A percentile compares a stretch with the other conserved stretches of the same genome.
Evolutionary conservation across 345 rosid genomes (phyloP).

Genomic region (Pseudoturritis turrita): DNA sequence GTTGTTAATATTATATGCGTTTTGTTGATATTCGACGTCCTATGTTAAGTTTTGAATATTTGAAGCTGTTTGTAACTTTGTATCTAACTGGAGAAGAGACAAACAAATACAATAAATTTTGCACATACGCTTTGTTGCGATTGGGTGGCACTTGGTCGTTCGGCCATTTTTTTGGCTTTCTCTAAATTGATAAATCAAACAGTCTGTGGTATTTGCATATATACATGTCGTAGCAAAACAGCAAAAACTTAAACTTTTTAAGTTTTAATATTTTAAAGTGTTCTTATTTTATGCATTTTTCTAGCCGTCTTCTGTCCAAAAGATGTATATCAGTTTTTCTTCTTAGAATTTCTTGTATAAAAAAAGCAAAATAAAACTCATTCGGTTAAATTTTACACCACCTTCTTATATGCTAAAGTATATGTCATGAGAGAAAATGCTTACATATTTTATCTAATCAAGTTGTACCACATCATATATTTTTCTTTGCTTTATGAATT

Average conservation of each 20-base stretch:
- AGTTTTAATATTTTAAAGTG: too few relatives aligned
- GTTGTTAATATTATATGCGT: neutral
- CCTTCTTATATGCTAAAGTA: too few relatives aligned
- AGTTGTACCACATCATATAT: too few relatives aligned
- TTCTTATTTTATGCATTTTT: neutral
- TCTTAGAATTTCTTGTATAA: too few relatives aligned
- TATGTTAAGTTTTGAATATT: constrained; percentile 2
- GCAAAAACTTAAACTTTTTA: neutral
- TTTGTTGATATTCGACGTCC: neutral
- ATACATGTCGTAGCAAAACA: constrained; percentile 15
- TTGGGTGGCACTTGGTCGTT: constrained; percentile 26
- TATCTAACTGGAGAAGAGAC: neutral
- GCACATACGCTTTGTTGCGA: neutral
- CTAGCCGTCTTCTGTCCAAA: too few relatives aligned
- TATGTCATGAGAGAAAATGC: too few relatives aligned
- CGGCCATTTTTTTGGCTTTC: constrained; percentile 23
- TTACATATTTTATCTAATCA: too few relatives aligned
- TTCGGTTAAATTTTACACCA: too few relatives aligned
- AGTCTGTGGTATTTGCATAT: neutral
- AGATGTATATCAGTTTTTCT: too few relatives aligned
- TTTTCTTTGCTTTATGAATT: too few relatives aligned
- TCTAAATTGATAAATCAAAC: neutral
- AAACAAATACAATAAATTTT: neutral
- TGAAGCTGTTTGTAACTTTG: neutral
- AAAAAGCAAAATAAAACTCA: too few relatives aligned